phyloP scores from a whole-genome alignment of 257 asterid genomes.

The Penstemon barbatus region DNA sequence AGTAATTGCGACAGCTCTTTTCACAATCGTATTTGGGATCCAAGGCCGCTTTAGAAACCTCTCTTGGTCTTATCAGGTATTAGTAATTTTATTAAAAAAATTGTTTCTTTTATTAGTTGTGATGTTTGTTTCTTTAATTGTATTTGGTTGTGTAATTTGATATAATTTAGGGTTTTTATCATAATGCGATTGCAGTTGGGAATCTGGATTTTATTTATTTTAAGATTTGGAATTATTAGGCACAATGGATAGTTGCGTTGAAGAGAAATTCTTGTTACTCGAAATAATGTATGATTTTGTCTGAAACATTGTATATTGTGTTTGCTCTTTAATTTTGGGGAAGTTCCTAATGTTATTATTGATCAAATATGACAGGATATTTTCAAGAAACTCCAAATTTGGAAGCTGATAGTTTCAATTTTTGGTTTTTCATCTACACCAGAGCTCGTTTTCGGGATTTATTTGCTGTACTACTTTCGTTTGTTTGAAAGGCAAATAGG shows the following conservation, averaged over 20 bases:
- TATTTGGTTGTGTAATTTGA: conserved; percentile 19
- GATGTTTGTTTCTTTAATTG: conserved; percentile 12
- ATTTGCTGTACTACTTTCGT: conserved; percentile 94
- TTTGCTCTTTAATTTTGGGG: not conserved
- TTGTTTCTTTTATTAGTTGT: not conserved
- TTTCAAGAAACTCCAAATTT: conserved; percentile 76
- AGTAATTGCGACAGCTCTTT: conserved; percentile 75
- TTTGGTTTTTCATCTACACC: conserved; percentile 95
- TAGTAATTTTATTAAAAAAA: not conserved
- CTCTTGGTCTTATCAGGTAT: conserved; percentile 84
- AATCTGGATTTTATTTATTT: conserved; percentile 18
- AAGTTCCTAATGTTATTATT: not conserved
- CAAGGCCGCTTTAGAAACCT: conserved; percentile 70
- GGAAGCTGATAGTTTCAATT: conserved; percentile 89
- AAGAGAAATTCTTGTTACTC: not conserved
- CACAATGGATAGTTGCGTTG: not conserved
- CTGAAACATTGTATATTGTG: not conserved
- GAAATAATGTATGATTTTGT: not conserved
- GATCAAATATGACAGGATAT: conserved; percentile 65
- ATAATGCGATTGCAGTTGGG: conserved; percentile 27
- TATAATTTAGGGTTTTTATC: not conserved
- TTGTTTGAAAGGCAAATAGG: conserved; percentile 99
- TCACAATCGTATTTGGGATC: conserved; percentile 89
- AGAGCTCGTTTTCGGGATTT: conserved; percentile 84
- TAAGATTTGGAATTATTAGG: conserved; percentile 9